A percentile compares a stretch with the other conserved stretches of the same genome.
These are phyloP conservation scores for Penium margaritaceum DNA, from an alignment of 139 green algal species.

Conservation along the genomic window DNA sequence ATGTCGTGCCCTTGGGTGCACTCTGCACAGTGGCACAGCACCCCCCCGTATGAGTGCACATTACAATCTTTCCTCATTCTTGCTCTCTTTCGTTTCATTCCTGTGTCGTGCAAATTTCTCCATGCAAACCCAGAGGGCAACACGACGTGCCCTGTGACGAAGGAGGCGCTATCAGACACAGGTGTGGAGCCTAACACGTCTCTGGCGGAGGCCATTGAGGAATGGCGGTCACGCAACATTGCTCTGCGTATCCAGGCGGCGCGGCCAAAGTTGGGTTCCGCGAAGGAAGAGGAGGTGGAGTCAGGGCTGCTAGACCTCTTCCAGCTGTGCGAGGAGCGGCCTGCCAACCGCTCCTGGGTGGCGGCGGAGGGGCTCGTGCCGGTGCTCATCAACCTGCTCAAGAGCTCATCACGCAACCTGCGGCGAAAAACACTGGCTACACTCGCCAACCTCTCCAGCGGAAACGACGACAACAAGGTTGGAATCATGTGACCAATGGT, in stretches of 20 bases:
- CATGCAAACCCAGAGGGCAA: slow-evolving; percentile 27
- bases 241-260: slow-evolving; percentile 20
- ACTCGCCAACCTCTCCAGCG: slow-evolving; percentile 16
- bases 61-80: no score
- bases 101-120: no score
- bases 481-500: no score
- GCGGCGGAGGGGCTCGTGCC: slow-evolving; percentile 28
- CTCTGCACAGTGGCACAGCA: no score
- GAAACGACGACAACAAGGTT: slow-evolving; percentile 41
- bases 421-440: slow-evolving; percentile 31
- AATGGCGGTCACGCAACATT: slow-evolving; percentile 30
- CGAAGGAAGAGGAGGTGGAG: slow-evolving; percentile 25
- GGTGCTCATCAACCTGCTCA: slow-evolving; percentile 23
- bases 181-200: slow-evolving; percentile 7
- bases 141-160: slow-evolving; percentile 11
- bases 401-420: slow-evolving; percentile 22
- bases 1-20: no score
- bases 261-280: slow-evolving; percentile 22
- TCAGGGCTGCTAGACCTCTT: slow-evolving; percentile 26
- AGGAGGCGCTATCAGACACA: not conserved
- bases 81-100: no score
- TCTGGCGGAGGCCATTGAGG: slow-evolving; percentile 21
- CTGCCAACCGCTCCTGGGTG: slow-evolving; percentile 27
- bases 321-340: slow-evolving; percentile 26
- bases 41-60: no score